phyloP scores from a whole-genome alignment of 345 rosid species.

The Eucalyptus sideroxylon region DNA sequence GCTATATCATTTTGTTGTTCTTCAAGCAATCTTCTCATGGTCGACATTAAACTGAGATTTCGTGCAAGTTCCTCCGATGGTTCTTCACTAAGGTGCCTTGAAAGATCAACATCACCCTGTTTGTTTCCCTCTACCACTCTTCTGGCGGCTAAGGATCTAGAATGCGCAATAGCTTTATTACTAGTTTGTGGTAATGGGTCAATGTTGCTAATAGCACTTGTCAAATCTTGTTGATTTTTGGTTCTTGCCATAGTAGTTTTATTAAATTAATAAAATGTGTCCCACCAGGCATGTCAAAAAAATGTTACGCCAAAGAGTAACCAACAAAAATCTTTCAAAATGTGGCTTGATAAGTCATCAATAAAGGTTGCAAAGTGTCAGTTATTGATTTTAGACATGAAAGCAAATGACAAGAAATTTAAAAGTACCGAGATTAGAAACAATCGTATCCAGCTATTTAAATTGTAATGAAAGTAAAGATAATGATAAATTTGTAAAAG shows the following conservation, averaged over 20 bases:
- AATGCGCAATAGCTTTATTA: neutral
- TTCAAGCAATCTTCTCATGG: neutral
- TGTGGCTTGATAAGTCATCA: neutral
- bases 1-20: neutral
- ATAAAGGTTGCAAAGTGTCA: neutral
- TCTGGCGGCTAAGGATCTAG: neutral
- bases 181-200: neutral
- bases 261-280: no score
- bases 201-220: neutral
- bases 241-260: neutral
- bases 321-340: no score
- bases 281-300: neutral
- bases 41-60: neutral
- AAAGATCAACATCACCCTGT: neutral
- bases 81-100: neutral
- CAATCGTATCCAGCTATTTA: neutral
- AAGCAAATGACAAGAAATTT: no score
- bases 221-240: fast-evolving
- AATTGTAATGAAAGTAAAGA: neutral
- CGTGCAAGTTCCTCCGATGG: neutral
- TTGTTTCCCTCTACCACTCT: neutral
- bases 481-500: neutral
- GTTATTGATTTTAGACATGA: neutral
- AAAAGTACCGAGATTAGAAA: no score
- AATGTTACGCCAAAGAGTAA: no score